Percentiles rank a stretch among this genome's conserved stretches.
phyloP scores from a whole-genome alignment of 805 yeast genomes.

The Debaryomyces maramus region DNA sequence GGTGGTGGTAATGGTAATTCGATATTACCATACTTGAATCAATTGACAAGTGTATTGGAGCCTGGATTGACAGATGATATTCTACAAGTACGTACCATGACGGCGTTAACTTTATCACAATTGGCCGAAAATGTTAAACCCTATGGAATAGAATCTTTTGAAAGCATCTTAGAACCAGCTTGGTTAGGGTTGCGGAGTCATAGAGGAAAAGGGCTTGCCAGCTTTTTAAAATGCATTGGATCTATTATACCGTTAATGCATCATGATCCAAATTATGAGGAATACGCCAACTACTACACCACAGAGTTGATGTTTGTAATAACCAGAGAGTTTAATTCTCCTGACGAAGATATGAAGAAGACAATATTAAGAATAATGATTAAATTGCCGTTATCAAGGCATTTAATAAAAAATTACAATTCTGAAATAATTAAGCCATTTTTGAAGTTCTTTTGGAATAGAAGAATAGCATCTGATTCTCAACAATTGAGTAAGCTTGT shows the following conservation, averaged over 20 bases:
- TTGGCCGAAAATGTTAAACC: constrained; percentile 84
- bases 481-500: constrained; percentile 56
- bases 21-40: constrained; percentile 69
- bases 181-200: constrained; percentile 80
- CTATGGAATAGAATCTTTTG: constrained; percentile 88
- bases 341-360: constrained; percentile 84
- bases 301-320: constrained; percentile 68
- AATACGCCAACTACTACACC: constrained; percentile 75
- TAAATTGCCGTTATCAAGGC: constrained; percentile 62
- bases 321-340: constrained; percentile 70
- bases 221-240: constrained; percentile 76
- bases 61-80: constrained; percentile 68
- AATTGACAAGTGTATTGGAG: constrained; percentile 59
- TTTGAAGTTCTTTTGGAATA: constrained; percentile 74
- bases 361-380: constrained; percentile 69
- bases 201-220: constrained; percentile 74
- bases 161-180: constrained; percentile 65
- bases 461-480: constrained; percentile 72
- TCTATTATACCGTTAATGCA: constrained; percentile 83
- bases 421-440: constrained; percentile 60
- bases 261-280: constrained; percentile 48
- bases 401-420: constrained; percentile 50
- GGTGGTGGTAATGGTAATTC: constrained; percentile 58
- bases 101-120: constrained; percentile 71
- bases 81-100: constrained; percentile 59